These are phyloP conservation scores for Coemansia sp. DNA, from an alignment of 192 early-diverging fungal species.

Conservation along the genomic window DNA sequence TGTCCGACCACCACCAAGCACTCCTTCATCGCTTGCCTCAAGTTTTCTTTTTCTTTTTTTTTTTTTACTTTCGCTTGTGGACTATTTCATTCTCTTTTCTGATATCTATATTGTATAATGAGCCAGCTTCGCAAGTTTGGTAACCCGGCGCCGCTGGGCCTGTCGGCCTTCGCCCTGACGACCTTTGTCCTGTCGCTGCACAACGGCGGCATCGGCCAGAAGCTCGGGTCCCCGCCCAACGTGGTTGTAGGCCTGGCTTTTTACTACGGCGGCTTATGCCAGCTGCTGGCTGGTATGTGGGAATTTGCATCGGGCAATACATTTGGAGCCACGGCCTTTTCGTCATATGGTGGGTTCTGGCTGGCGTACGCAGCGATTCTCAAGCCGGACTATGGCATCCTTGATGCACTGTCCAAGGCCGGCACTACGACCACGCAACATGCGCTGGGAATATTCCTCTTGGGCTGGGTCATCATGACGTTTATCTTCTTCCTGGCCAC, in stretches of 20 bases:
- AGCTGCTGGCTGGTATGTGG: conserved; percentile 85
- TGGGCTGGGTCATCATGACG: conserved; percentile 73
- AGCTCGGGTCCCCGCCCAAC: conserved; percentile 55
- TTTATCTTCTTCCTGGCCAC: conserved; percentile 70
- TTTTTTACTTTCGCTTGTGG: not conserved
- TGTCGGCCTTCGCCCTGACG: conserved; percentile 59
- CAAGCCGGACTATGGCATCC: conserved; percentile 61
- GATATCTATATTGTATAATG: conserved; percentile 13
- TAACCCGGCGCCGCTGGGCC: conserved; percentile 59
- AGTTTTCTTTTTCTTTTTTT: not conserved
- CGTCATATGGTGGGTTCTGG: conserved; percentile 74
- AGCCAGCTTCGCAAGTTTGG: conserved; percentile 49
- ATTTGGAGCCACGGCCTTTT: conserved; percentile 82
- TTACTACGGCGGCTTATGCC: conserved; percentile 77
- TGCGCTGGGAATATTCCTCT: conserved; percentile 67
- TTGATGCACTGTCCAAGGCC: conserved; percentile 37
- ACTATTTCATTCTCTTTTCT: not conserved
- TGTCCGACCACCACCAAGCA: not conserved
- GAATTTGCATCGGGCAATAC: conserved; percentile 79
- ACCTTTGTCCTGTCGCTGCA: conserved; percentile 71
- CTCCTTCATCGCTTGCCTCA: not conserved
- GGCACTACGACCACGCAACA: conserved; percentile 39
- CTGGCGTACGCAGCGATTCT: conserved; percentile 63
- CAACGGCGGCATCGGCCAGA: conserved; percentile 68
- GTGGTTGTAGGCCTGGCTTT: conserved; percentile 68